phyloP scores from a whole-genome alignment of 352 stramenopile genomes.

The Phytophthora aleatoria region DNA sequence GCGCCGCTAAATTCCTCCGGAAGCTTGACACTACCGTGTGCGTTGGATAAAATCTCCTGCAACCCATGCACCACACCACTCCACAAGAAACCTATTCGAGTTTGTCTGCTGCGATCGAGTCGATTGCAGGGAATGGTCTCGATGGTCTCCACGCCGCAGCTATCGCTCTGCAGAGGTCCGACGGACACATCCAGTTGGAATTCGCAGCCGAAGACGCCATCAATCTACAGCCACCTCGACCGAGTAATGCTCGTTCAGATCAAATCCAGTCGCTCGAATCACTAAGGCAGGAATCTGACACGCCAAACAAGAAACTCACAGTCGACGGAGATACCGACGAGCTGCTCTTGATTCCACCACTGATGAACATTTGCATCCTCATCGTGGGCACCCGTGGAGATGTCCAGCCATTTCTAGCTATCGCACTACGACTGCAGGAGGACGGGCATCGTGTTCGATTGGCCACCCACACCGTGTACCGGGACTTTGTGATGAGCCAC shows the following conservation, averaged over 20 bases:
- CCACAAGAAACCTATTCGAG: background rate
- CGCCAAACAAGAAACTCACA: background rate
- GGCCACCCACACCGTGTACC: constrained; percentile 89
- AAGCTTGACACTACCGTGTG: too few relatives aligned
- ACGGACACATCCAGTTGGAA: constrained; percentile 43
- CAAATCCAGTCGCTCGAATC: constrained; percentile 8
- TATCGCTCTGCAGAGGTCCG: constrained; percentile 22
- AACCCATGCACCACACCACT: constrained; percentile 9
- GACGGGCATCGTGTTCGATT: constrained; percentile 92
- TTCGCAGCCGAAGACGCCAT: constrained; percentile 39
- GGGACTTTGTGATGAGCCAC: constrained; percentile 75
- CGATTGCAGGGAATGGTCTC: constrained; percentile 20
- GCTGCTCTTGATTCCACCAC: constrained; percentile 28
- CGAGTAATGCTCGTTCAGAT: constrained; percentile 3
- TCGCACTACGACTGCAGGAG: constrained; percentile 64
- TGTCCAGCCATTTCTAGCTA: constrained; percentile 86
- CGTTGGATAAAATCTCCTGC: too few relatives aligned
- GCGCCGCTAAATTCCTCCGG: too few relatives aligned
- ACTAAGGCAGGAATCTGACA: constrained; percentile 2
- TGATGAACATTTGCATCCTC: constrained; percentile 89
- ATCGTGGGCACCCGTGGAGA: constrained; percentile 89
- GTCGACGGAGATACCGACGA: constrained; percentile 8
- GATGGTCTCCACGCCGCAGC: constrained; percentile 25
- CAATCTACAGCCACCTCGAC: constrained; percentile 25
- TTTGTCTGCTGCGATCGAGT: constrained; percentile 25